These are phyloP conservation scores for Zopfia rhizophila DNA, from an alignment of 2,329 filamentous ascomycete genomes.

Conservation along the genomic window DNA sequence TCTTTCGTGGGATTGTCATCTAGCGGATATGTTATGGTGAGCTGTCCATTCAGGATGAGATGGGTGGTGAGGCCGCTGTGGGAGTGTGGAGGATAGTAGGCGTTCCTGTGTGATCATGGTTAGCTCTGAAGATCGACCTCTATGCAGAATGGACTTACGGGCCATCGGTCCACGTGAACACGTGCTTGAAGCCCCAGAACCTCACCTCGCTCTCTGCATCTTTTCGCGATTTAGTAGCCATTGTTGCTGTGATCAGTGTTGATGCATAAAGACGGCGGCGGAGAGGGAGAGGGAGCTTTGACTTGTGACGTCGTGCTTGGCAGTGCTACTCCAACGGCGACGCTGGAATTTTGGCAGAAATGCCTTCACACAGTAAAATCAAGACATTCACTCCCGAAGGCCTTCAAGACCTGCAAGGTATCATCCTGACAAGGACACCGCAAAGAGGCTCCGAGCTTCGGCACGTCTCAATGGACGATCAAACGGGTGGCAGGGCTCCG, in stretches of 20 bases:
- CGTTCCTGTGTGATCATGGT: conserved; percentile 62
- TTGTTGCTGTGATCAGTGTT: conserved; percentile 19
- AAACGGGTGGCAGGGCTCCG: conserved; percentile 11
- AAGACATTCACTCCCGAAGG: too few relatives aligned
- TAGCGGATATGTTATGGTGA: conserved; percentile 74
- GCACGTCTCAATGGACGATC: conserved; percentile 14
- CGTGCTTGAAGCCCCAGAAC: conserved; percentile 74
- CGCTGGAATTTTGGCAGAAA: not conserved
- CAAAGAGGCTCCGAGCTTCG: not conserved
- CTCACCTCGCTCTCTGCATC: conserved; percentile 70
- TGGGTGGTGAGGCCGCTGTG: conserved; percentile 75
- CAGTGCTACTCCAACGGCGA: not conserved
- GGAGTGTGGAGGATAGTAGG: conserved; percentile 74
- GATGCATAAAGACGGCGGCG: conserved; percentile 5
- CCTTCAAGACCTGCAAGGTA: not conserved
- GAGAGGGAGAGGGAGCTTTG: conserved; percentile 9
- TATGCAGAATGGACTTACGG: conserved; percentile 64
- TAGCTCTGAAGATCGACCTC: conserved; percentile 9
- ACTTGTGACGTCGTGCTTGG: conserved; percentile 6
- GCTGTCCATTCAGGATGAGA: conserved; percentile 70
- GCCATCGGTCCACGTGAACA: conserved; percentile 77
- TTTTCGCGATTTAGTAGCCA: conserved; percentile 53
- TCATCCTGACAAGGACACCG: not conserved
- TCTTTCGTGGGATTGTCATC: conserved; percentile 66
- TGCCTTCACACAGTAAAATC: too few relatives aligned